Percentiles rank a stretch among this genome's conserved stretches.
These are phyloP conservation scores for Solanum tarijense DNA, from an alignment of 257 asterid genomes.

Conservation along the genomic window DNA sequence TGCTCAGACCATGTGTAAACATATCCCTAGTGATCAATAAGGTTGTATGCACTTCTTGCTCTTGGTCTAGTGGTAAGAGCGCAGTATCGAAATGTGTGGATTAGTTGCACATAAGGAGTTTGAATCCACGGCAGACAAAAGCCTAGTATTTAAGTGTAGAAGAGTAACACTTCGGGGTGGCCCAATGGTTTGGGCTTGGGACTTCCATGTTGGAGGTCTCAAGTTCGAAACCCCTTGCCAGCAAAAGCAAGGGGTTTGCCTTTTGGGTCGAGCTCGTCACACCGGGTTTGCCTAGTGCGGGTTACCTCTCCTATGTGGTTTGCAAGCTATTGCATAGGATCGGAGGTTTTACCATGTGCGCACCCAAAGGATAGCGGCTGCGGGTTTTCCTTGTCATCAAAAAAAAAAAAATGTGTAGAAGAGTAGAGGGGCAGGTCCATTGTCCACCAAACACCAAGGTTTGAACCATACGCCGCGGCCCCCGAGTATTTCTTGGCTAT, in stretches of 20 bases:
- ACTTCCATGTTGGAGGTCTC: too few species aligned
- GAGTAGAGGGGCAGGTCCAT: background rate
- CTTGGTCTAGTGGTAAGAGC: background rate
- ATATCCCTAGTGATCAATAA: background rate
- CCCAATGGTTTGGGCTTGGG: too few species aligned
- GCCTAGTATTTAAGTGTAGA: background rate
- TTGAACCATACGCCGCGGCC: background rate
- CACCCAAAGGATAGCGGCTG: too few species aligned
- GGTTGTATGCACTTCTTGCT: background rate
- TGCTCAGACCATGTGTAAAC: background rate
- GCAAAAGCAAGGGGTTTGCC: too few species aligned
- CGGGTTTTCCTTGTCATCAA: too few species aligned
- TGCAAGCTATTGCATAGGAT: too few species aligned
- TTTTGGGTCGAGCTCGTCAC: too few species aligned
- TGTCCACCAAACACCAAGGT: background rate
- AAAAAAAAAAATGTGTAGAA: background rate
- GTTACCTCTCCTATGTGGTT: too few species aligned
- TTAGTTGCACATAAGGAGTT: background rate
- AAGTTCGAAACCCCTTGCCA: too few species aligned
- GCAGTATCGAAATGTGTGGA: background rate
- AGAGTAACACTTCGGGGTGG: background rate
- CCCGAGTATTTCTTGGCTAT: background rate
- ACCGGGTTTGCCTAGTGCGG: too few species aligned
- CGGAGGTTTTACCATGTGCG: too few species aligned
- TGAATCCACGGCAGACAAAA: background rate